Evolutionary conservation across 2,329 filamentous ascomycete species (phyloP).

Genomic region (Aspergillus japonicus): DNA sequence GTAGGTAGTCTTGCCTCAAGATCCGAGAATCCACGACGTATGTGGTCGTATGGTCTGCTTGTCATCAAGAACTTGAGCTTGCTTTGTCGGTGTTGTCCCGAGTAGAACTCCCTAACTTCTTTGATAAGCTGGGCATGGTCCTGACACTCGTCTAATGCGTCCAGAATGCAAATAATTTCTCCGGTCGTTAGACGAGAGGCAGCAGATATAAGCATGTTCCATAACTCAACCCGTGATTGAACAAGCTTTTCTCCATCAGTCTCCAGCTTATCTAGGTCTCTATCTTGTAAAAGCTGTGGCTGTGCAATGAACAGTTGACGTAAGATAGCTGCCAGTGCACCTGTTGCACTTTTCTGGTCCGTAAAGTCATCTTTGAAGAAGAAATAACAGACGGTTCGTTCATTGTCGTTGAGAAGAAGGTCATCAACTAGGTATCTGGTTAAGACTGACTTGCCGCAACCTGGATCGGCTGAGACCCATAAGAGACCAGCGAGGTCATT

Average conservation of each 20-base stretch:
- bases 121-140: too few species aligned
- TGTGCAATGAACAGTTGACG: conserved; percentile 38
- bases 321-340: conserved; percentile 38
- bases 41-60: too few species aligned
- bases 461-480: conserved; percentile 31
- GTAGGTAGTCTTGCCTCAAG: too few species aligned
- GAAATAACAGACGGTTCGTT: conserved; percentile 34
- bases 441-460: conserved; percentile 31
- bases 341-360: conserved; percentile 31
- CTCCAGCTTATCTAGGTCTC: conserved; percentile 18
- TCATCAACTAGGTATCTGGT: conserved; percentile 19
- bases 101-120: too few species aligned
- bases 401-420: neutral
- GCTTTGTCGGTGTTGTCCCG: too few species aligned
- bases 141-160: too few species aligned
- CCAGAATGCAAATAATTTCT: too few species aligned
- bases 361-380: conserved; percentile 48
- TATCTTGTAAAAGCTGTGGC: conserved; percentile 14
- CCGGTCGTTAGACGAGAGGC: too few species aligned
- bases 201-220: too few species aligned
- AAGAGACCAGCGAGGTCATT: conserved; percentile 16
- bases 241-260: conserved; percentile 11
- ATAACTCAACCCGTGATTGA: too few species aligned
- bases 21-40: too few species aligned
- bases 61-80: too few species aligned